Conservation (phyloP, 176 grass and related monocot genomes). For the Aegilops sharonensis region DNA sequence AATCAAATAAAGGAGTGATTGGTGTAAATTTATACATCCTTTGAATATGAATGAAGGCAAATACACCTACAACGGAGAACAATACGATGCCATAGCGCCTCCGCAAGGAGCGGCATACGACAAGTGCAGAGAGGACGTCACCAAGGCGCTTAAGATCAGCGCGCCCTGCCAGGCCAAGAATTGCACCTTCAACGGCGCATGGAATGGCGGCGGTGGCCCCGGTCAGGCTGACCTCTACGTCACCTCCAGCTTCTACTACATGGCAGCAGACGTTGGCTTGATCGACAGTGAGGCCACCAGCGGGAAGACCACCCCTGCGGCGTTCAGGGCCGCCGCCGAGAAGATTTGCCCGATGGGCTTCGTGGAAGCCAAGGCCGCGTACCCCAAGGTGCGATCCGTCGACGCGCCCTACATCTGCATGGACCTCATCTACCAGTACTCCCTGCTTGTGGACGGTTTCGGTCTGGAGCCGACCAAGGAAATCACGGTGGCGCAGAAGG, state of each 20-base stretch:
- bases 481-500: not conserved
- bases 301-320: not conserved
- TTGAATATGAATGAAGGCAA: slow-evolving; percentile 6
- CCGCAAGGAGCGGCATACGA: not conserved
- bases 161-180: not conserved
- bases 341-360: slow-evolving; percentile 15
- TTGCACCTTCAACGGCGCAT: slow-evolving; percentile 12
- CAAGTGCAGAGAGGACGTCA: not conserved
- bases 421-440: slow-evolving; percentile 35
- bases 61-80: slow-evolving; percentile 12
- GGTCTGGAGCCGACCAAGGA: not conserved
- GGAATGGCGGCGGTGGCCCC: not conserved
- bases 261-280: not conserved
- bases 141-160: not conserved
- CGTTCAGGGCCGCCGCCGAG: slow-evolving; percentile 7
- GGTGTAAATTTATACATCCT: not conserved
- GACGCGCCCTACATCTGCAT: slow-evolving; percentile 53
- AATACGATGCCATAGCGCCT: not conserved
- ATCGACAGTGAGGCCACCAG: not conserved
- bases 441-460: not conserved
- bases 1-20: not conserved
- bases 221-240: not conserved
- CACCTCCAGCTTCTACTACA: slow-evolving; percentile 25
- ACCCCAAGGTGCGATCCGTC: not conserved
- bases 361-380: slow-evolving; percentile 1